phyloP scores from a whole-genome alignment of 192 early-diverging fungal genomes.

The Coemansia sp. region DNA sequence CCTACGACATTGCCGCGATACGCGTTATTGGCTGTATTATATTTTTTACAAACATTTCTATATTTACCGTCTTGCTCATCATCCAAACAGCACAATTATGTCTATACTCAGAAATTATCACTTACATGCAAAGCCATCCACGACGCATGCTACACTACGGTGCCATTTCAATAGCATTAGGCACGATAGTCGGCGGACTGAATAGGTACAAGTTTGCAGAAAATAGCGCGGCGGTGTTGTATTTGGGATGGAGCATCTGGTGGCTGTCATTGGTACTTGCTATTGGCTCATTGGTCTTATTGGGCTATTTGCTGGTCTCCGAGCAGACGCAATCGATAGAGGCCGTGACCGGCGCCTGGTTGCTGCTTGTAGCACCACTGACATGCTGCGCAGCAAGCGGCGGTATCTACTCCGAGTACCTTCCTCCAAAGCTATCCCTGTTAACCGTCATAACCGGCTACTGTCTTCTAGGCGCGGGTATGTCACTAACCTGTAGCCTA shows the following conservation, averaged over 20 bases:
- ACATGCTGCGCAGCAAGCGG: conserved; percentile 47
- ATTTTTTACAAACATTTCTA: conserved; percentile 35
- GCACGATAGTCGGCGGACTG: conserved; percentile 31
- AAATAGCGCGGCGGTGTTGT: background rate
- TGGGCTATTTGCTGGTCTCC: conserved; percentile 40
- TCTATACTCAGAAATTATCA: conserved; percentile 28
- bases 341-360: conserved; percentile 50
- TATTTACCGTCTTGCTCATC: conserved; percentile 17
- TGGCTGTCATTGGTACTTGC: conserved; percentile 41
- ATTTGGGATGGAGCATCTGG: conserved; percentile 36
- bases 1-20: conserved; percentile 28
- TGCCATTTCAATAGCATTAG: conserved; percentile 53
- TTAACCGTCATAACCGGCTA: conserved; percentile 26
- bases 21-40: conserved; percentile 18
- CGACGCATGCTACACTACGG: conserved; percentile 53
- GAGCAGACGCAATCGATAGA: conserved; percentile 33
- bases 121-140: conserved; percentile 40
- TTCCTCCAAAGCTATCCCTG: conserved; percentile 11
- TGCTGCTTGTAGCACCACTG: conserved; percentile 54
- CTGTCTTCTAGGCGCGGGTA: conserved; percentile 48
- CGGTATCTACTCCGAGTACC: conserved; percentile 26
- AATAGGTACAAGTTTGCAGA: background rate
- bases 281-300: conserved; percentile 4
- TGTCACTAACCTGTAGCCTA: conserved; percentile 41
- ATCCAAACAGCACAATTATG: conserved; percentile 27